Percentiles rank a stretch among this genome's conserved stretches.
Evolutionary conservation across 106 monocot species (phyloP).

Genomic region (Dioscorea dumetorum): DNA sequence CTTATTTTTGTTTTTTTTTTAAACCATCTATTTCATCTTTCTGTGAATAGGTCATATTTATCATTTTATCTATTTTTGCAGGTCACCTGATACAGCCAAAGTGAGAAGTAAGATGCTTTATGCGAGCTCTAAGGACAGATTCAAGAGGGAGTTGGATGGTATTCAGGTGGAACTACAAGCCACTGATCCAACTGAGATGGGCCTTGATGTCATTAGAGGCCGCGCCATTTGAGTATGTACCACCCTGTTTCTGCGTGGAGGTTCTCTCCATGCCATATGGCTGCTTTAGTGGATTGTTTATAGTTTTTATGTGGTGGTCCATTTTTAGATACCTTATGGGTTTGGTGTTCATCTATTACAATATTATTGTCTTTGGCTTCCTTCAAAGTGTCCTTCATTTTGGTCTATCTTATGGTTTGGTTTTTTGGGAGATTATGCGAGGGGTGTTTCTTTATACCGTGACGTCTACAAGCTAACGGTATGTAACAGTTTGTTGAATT

Average conservation of each 20-base stretch:
- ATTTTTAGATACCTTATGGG: conserved; percentile 2
- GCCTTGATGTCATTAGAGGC: conserved; percentile 22
- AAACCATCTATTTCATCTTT: too few relatives aligned
- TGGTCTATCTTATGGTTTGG: conserved; percentile 2
- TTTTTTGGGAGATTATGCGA: conserved; percentile 1
- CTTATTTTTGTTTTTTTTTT: background rate
- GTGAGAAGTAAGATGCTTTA: conserved; percentile 21
- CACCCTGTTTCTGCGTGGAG: background rate
- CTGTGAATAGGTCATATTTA: background rate
- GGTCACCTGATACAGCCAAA: conserved; percentile 17
- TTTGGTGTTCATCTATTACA: background rate
- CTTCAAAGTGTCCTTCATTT: background rate
- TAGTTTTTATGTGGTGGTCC: conserved; percentile 9
- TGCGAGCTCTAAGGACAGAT: conserved; percentile 16
- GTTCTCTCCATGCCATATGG: conserved; percentile 2
- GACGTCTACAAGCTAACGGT: conserved; percentile 9
- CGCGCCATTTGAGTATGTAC: conserved; percentile 17
- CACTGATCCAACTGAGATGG: conserved; percentile 25
- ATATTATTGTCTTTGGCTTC: background rate
- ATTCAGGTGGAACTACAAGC: conserved; percentile 22
- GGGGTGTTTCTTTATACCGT: background rate
- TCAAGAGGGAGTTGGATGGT: conserved; percentile 21
- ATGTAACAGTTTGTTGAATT: conserved; percentile 5
- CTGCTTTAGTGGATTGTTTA: conserved; percentile 12
- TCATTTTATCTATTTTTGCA: background rate